A percentile compares a stretch with the other conserved stretches of the same genome.
These are phyloP conservation scores for Pythium pyrilobum DNA, from an alignment of 352 stramenopile species.

Conservation along the genomic window DNA sequence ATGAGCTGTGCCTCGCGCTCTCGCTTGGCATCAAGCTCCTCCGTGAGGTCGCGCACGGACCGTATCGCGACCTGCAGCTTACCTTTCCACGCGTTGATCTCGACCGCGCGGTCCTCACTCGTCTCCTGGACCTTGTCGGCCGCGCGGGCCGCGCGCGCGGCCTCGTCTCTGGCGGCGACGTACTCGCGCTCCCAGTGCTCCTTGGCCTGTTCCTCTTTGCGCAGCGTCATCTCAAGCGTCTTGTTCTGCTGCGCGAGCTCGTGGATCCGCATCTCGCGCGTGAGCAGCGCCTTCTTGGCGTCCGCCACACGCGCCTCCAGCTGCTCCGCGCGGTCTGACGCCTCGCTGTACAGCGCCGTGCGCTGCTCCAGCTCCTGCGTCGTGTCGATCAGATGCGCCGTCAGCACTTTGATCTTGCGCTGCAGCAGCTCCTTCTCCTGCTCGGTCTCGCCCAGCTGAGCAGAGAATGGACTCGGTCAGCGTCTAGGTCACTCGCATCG, in stretches of 20 bases:
- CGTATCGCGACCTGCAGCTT: constrained; percentile 32
- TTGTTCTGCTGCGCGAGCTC: constrained; percentile 34
- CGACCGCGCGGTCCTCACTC: constrained; percentile 10
- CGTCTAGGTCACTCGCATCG: background rate
- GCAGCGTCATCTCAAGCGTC: constrained; percentile 24
- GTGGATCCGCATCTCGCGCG: constrained; percentile 55
- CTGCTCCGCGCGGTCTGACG: constrained; percentile 33
- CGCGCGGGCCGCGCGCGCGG: constrained; percentile 15
- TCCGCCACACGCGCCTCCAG: constrained; percentile 34
- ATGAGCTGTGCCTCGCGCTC: background rate
- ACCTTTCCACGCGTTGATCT: constrained; percentile 35
- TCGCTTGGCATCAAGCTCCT: constrained; percentile 4
- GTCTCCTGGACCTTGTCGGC: constrained; percentile 9
- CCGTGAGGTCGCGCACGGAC: constrained; percentile 23
- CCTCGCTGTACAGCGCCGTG: constrained; percentile 44
- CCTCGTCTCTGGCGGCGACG: constrained; percentile 23
- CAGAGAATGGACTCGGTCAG: background rate
- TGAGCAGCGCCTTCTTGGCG: constrained; percentile 49
- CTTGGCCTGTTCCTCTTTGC: constrained; percentile 34
- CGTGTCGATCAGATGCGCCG: constrained; percentile 41
- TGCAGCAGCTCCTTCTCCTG: constrained; percentile 30
- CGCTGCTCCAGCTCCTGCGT: constrained; percentile 50
- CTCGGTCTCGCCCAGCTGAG: constrained; percentile 25
- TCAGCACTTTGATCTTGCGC: constrained; percentile 32
- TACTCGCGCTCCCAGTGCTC: constrained; percentile 52